Conservation (phyloP, 2,329 filamentous ascomycete genomes). For the Microsporum audouinii region DNA sequence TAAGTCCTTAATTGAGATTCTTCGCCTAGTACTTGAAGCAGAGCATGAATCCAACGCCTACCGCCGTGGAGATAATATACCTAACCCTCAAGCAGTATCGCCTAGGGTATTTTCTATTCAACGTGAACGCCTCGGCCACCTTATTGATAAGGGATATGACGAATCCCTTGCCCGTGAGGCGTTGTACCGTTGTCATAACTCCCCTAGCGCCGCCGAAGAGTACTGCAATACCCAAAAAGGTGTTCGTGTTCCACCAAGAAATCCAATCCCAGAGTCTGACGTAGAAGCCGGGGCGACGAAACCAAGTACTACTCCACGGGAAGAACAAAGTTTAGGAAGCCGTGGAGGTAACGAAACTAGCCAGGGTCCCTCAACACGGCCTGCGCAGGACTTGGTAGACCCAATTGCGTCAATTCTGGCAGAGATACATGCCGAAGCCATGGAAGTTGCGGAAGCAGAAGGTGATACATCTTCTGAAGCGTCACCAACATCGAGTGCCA, state of each 20-base stretch:
- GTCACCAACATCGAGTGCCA: conserved; percentile 23
- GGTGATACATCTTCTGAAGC: conserved; percentile 28
- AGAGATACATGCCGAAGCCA: conserved; percentile 13
- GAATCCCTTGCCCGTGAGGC: conserved; percentile 62
- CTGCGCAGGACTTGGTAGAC: conserved; percentile 7
- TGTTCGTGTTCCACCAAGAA: conserved; percentile 48
- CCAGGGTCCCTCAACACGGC: not conserved
- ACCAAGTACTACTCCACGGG: conserved; percentile 15
- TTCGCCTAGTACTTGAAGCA: conserved; percentile 65
- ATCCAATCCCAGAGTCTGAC: conserved; percentile 56
- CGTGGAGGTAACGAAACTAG: not conserved
- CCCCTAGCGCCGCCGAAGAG: conserved; percentile 48
- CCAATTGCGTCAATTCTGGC: conserved; percentile 14
- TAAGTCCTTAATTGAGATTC: conserved; percentile 68
- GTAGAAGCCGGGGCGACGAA: conserved; percentile 20
- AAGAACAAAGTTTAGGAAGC: conserved; percentile 10
- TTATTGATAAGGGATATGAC: conserved; percentile 42
- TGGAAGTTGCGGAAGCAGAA: conserved; percentile 26
- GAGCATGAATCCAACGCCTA: conserved; percentile 60
- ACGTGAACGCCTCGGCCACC: conserved; percentile 34
- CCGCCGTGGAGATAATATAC: conserved; percentile 50
- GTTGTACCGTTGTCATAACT: conserved; percentile 68
- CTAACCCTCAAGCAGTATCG: conserved; percentile 34
- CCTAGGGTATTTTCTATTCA: conserved; percentile 45
- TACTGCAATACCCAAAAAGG: conserved; percentile 60